Base-by-base conservation (phyloP, 2,329 filamentous ascomycete species). In the Lasiodiplodia citricola region DNA sequence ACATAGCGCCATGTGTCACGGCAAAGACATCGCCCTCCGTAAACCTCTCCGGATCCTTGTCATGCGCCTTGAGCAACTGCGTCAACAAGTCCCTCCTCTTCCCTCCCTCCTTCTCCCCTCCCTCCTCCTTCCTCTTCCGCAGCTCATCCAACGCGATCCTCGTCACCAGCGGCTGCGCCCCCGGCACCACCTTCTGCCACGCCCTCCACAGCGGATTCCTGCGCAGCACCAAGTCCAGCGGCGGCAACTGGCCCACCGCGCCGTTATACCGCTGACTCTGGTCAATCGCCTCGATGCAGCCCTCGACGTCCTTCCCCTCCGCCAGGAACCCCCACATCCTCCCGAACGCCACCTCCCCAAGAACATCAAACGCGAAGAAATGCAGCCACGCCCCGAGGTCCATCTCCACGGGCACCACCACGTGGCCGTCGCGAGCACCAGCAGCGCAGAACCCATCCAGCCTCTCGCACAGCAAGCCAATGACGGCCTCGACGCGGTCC, bases 371-470 rank as follows among this genome's bases (percentile, higher is more conserved):
- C 14, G 79, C 78, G 68, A 68, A 60, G n/a, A 41, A 67, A 16
- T 79, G 82, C 65, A 83, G 77, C 78, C 81, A 82, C 41, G 31
- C 77, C 58, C 23, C 80, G 76, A 25, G 83, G 79, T 23, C 82
- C 70, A 63, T 44, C 28, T 37, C 50, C 16, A 28, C 21, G 3
- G 11, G 41, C 1, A n/a, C 35, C 16, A 71, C 18, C 41, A 7
- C n/a, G n/a, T n/a, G n/a, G n/a, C 65, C 35, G 28, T 23, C 23
- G 23, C 3, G 23, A 23, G 6, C 8, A n/a, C 50, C 7, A 21
- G 47, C 16, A 2, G 16, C 6, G 3, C 44, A 47, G 18, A 62
- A 82, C 21, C 74, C 76, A 56, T 60, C 52, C 28, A 82, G 68
- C 13, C 73, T 74, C 6, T 54, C 37, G 6, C 70, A 67, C 1